Base-by-base conservation (phyloP, 2,329 filamentous ascomycete species). In the Thielaviopsis euricoi region DNA sequence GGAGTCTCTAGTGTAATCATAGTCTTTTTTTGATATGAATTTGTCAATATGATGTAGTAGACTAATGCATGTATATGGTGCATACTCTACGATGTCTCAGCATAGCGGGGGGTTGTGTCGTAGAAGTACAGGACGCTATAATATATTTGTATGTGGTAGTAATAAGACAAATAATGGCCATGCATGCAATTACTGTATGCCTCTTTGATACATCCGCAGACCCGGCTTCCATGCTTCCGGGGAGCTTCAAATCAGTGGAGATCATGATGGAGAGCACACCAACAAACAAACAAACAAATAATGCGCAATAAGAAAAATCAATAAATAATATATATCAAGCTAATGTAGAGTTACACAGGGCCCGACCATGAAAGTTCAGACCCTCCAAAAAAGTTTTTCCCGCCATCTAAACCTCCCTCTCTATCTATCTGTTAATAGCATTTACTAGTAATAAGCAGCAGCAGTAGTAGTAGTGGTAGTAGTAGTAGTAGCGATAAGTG, bases 1-100 rank as follows among this genome's bases (percentile, higher is more conserved):
- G 40, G 22, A 56, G 40, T 56, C 58, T 60, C 54, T 60, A 60
- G 55, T 60, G 58, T 60, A 60, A 60, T 60, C 55, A 57, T 60
- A 60, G 58, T 49, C 55, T 50, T 43, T 43, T 33, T 43, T 43
- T 43, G 15, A 40, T 40, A 17, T 17, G 37, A 17, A 17, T 12
- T 40, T 17, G 5, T 40, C 2, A 3, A 13, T 40, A 13, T 40
- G 10, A 13, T 40, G 5, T 40, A 6, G 3, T 40, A 3, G 4
- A 26, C 7, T 26, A 3, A 26, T 26, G 25, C 7, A 26, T 4
- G 7, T 26, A 7, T 26, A 26, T 6, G 9, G 29, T 33, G 29
- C 7, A 33, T 33, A 10, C 2, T 33, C 5, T 33, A 33, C 9
- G 29, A 2, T 6, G 29, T 33, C 13, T 40, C 9, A 43, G 37